Evolutionary conservation across 129 eudicot species (phyloP), one percentile per base, ranked within the genome.

Genomic region (Pulicaria dysenterica): DNA sequence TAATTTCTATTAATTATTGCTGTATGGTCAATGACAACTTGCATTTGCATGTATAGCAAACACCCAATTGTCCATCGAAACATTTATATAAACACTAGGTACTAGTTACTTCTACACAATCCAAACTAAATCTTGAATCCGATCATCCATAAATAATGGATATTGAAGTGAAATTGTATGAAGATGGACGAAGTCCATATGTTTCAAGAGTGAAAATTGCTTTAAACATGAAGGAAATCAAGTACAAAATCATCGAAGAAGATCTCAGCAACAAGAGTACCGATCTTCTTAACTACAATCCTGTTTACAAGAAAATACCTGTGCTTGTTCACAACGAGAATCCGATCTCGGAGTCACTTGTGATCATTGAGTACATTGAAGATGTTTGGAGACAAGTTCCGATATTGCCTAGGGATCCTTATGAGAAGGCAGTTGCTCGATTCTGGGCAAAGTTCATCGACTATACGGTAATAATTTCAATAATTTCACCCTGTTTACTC

Each of bases 301-400:
- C 83, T 4, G 69, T 73, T 73, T 17, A 65, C 15, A 79, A 79
- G 46, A 79, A 71, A 43, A 62, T 78, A 10, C 82, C 77, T 10
- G 75, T 79, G 61, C 43, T 79, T 6, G 46, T 79, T 12, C 83
- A 79, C 34, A 73, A 79, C n/a, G 83, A 79, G 4, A 73, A 79
- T 11, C 64, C 83, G 4, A 67, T 79, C 44, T 79, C 65, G 4
- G 83, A 79, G 64, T 73, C 79, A 5, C 75, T 73, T n/a, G 79
- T 79, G 70, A 73, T 78, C 59, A 10, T 78, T 34, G 82, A 78
- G 51, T 78, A 78, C 65, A 70, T 78, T n/a, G 77, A 78, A 44
- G 67, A 78, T 5, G 60, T 62, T 5, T 71, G 72, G 66, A 7
- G 54, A 63, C 73, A 67, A 0, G 51, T 56, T 54, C 72, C 82